Conservation (phyloP, 805 yeast genomes). For the Jamesozyma lodderae region DNA sequence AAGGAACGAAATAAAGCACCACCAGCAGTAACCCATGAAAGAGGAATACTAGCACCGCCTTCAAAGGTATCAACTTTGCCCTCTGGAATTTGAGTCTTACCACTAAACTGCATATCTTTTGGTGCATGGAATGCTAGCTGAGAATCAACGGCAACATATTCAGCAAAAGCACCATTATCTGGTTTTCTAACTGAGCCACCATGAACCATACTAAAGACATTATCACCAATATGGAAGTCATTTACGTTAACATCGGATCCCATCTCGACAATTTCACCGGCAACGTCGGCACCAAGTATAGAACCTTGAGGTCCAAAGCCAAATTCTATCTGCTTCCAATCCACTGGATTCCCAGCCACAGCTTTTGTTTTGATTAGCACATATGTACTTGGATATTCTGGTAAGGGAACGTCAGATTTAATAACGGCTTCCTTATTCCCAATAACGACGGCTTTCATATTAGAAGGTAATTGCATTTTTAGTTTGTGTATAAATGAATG, state of each 20-base stretch:
- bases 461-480: conserved; percentile 17
- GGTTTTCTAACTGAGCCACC: conserved; percentile 38
- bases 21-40: conserved; percentile 44
- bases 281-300: conserved; percentile 49
- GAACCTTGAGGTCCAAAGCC: conserved; percentile 38
- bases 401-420: conserved; percentile 26
- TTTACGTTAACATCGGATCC: conserved; percentile 32
- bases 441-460: conserved; percentile 37
- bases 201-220: conserved; percentile 43
- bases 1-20: conserved; percentile 28
- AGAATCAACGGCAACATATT: conserved; percentile 37
- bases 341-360: conserved; percentile 57
- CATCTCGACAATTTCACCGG: conserved; percentile 48
- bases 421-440: conserved; percentile 26
- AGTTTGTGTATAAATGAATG: too few species aligned
- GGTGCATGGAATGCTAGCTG: conserved; percentile 11
- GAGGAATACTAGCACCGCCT: conserved; percentile 52
- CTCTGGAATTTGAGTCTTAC: conserved; percentile 10
- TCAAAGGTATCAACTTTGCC: conserved; percentile 41
- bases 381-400: conserved; percentile 26
- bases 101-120: conserved; percentile 5
- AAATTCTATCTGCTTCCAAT: conserved; percentile 48
- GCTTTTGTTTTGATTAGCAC: conserved; percentile 43
- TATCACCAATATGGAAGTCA: conserved; percentile 41
- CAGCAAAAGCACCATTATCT: conserved; percentile 49